phyloP scores from a whole-genome alignment of 306 rosid species.

The Amphicarpaea edgeworthii region DNA sequence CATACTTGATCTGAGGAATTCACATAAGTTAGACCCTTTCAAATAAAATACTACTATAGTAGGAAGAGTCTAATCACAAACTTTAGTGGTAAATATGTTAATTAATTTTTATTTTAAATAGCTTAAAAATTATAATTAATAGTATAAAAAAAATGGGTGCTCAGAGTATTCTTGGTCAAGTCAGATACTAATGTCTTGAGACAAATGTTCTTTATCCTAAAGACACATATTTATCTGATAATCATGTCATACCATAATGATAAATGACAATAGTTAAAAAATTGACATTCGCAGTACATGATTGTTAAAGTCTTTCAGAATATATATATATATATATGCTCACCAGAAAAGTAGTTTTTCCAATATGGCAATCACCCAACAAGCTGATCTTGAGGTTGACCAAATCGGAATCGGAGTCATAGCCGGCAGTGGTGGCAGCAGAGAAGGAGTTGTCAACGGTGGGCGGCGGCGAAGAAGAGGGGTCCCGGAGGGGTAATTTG shows the following conservation, averaged over 20 bases:
- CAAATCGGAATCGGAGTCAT: slow-evolving; percentile 79
- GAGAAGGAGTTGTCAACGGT: not conserved
- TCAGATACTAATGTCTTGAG: too few species aligned
- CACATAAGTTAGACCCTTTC: not conserved
- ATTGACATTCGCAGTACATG: too few species aligned
- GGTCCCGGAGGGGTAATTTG: slow-evolving; percentile 49
- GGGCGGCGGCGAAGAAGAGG: slow-evolving; percentile 20
- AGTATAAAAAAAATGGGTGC: too few species aligned
- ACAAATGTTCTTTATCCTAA: too few species aligned
- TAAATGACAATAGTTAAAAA: too few species aligned
- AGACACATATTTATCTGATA: too few species aligned
- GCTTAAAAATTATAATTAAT: not conserved
- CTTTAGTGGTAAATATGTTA: not conserved
- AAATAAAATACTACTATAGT: not conserved
- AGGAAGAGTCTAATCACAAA: not conserved
- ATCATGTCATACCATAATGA: too few species aligned
- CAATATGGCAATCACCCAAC: slow-evolving; percentile 94
- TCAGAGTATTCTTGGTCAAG: too few species aligned
- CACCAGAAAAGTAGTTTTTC: slow-evolving; percentile 93
- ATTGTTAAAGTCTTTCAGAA: too few species aligned
- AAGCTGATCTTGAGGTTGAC: slow-evolving; percentile 83
- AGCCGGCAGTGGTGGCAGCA: slow-evolving; percentile 33
- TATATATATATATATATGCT: too few species aligned
- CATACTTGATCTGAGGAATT: slow-evolving; percentile 70
- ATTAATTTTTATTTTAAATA: not conserved